Evolutionary conservation across 768 basidiomycete species (phyloP), one percentile per base, ranked within the genome.

Genomic region (Mycena venus): DNA sequence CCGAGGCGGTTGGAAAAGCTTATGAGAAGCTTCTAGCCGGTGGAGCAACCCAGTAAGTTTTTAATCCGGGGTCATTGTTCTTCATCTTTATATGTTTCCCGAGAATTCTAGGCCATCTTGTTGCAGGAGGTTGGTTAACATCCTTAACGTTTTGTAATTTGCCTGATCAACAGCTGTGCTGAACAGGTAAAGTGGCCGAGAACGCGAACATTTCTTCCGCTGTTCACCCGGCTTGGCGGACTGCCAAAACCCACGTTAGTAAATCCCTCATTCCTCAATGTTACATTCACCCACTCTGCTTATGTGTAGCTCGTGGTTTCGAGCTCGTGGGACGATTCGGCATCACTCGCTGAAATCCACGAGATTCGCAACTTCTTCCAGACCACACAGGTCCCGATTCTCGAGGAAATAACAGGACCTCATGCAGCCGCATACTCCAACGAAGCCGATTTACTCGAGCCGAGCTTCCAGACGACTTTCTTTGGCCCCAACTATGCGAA

Each of bases 201-300:
- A 85, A 85, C 66, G 82, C 80, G 5, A 32, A 81, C 42, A 77
- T 85, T 21, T 73, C 73, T 42, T 80, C 77, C 17, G 83, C 85
- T n/a, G 56, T 69, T 15, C 36, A 69, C 56, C 83, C 83, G 12
- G 81, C 79, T 40, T 85, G 85, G 85, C 77, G 84, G 68, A 79
- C 77, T 1, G 85, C 85, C 0, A 85, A 85, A 75, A 80, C 81
- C 29, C 84, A 84, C 65, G 85, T 85, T 62, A 40, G 84, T 74
- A 19, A 23, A 27, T 31, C 42, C 42, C 25, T 31, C 34, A 25
- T 12, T 15, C 34, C 49, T n/a, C 63, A 25, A 2, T 47, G 1
- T 23, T 40, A 38, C 10, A 31, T 29, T 59, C 58, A 36, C 32
- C 21, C 58, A 2, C 58, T 44, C 42, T 44, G 42, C 42, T 44